Evolutionary conservation across 2,329 filamentous ascomycete genomes (phyloP).

Genomic region (Trichoderma afroharzianum): DNA sequence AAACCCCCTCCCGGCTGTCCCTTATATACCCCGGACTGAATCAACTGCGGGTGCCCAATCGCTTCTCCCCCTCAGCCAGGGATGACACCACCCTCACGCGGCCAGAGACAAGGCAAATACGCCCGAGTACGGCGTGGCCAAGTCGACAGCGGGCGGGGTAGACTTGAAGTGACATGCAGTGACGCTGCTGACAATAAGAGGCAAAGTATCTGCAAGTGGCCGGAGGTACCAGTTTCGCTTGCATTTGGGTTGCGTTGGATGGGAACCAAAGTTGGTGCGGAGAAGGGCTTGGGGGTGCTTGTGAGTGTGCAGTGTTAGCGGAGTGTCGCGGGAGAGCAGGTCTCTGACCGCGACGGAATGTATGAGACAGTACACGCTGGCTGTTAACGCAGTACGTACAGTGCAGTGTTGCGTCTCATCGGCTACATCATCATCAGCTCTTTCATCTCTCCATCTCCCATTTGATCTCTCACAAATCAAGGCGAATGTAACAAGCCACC

Average conservation of each 20-base stretch:
- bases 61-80: not conserved
- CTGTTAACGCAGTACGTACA: not conserved
- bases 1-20: not conserved
- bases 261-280: not conserved
- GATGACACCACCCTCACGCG: conserved; percentile 17
- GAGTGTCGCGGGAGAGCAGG: not conserved
- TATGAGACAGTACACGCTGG: not conserved
- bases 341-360: not conserved
- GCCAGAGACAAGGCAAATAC: not conserved
- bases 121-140: not conserved
- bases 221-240: not conserved
- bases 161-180: not conserved
- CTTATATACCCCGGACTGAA: conserved; percentile 3
- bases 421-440: not conserved
- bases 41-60: not conserved
- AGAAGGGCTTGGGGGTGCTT: not conserved
- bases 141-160: conserved; percentile 6
- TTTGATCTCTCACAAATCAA: not conserved
- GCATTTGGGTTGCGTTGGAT: not conserved
- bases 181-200: not conserved
- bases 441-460: not conserved
- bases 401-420: not conserved
- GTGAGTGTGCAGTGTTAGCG: not conserved
- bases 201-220: not conserved
- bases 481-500: not conserved